Conservation (phyloP, 2,329 filamentous ascomycete species). For the Paracoccidioides brasiliensis region DNA sequence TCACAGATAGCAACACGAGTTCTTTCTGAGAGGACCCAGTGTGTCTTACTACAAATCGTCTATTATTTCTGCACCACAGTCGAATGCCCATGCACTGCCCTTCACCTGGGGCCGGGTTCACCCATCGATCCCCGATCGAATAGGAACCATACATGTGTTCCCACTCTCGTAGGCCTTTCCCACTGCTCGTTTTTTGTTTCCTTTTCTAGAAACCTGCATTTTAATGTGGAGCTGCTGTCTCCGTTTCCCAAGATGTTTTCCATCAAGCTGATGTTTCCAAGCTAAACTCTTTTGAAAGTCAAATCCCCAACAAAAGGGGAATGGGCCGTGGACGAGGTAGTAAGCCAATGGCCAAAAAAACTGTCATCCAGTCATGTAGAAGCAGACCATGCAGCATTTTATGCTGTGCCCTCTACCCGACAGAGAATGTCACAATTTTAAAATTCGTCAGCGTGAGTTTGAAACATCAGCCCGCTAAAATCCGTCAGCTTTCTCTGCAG, state of each 20-base stretch:
- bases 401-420: background rate
- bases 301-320: background rate
- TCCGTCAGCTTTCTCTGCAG: conserved; percentile 38
- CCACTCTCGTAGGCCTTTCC: background rate
- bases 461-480: conserved; percentile 29
- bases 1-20: too few relatives aligned
- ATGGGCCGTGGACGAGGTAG: background rate
- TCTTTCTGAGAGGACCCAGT: too few relatives aligned
- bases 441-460: conserved; percentile 44
- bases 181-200: background rate
- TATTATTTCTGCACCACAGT: background rate
- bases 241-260: background rate
- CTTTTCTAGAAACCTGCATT: background rate
- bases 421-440: conserved; percentile 11
- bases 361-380: background rate
- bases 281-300: background rate
- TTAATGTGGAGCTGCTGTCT: background rate
- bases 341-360: background rate
- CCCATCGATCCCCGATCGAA: background rate
- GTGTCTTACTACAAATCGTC: background rate
- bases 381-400: background rate
- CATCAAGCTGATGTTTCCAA: background rate
- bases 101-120: background rate
- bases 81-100: background rate
- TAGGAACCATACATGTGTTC: conserved; percentile 1